Evolutionary conservation across 78 protist species (phyloP), one percentile per base, ranked within the genome.

Genomic region (Dictyostelium brefeldianum): DNA sequence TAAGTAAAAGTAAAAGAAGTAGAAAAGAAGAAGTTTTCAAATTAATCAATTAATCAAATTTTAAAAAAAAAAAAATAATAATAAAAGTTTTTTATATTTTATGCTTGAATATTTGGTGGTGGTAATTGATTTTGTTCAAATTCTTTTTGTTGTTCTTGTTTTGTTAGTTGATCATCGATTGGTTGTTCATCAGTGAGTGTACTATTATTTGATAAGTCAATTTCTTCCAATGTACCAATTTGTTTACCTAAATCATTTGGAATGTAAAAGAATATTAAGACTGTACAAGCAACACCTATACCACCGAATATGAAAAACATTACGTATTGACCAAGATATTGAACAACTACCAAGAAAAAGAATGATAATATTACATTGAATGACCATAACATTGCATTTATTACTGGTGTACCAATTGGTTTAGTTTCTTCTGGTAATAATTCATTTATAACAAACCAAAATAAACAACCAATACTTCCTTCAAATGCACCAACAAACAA

Each of bases 371-470:
- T 17, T n/a, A 77, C 11, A 74, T 84, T 84, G 36, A 74, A 84
- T 22, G 78, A n/a, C 92, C 92, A 84, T 75, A 74, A 82, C 1
- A 62, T 56, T 41, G 74, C 92, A 74, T 41, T 74, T 0, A 84
- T 84, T 11, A 84, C 47, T 4, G 92, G 92, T 31, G 92, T 75
- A 73, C 92, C 92, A 74, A 84, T 84, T 46, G 65, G 57, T 79
- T 84, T 84, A n/a, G 50, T 56, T 47, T 84, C 92, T 5, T 84
- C 92, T 46, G 77, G 82, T 11, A 84, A 50, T 43, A 84, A 57
- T 59, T 84, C 92, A 59, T 84, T 84, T 1, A 84, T 74, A 4
- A 84, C 92, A 27, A 84, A 84, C 92, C 92, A 84, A 75, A 84
- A 84, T 59, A 25, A 18, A 17, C 51, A 25, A 53, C 92, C 92